Percentiles rank a stretch among this genome's conserved stretches.
These are phyloP conservation scores for Chaetomium fimeti DNA, from an alignment of 495 filamentous ascomycete genomes.

Conservation along the genomic window DNA sequence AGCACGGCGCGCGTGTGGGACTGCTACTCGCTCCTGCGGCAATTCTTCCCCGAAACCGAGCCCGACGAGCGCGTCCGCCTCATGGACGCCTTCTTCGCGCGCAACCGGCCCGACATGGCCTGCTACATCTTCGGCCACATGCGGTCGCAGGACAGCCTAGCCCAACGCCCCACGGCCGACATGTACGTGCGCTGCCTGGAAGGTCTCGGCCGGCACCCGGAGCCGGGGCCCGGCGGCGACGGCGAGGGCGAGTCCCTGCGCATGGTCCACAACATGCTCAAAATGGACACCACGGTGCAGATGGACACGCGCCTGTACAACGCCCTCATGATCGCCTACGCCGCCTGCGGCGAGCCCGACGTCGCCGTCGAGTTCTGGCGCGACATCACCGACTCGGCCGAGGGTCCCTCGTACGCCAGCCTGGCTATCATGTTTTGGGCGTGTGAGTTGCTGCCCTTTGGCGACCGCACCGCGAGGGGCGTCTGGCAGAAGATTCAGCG, in stretches of 20 bases:
- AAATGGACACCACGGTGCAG: conserved; percentile 78
- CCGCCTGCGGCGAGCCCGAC: conserved; percentile 59
- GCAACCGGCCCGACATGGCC: conserved; percentile 75
- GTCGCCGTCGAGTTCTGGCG: conserved; percentile 76
- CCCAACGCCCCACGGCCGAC: conserved; percentile 61
- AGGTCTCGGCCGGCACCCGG: conserved; percentile 65
- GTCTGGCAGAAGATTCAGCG: conserved; percentile 72
- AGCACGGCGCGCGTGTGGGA: conserved; percentile 71
- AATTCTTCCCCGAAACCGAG: conserved; percentile 74
- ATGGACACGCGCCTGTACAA: conserved; percentile 74
- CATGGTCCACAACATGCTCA: conserved; percentile 84
- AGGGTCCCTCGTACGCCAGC: conserved; percentile 78
- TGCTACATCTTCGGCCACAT: conserved; percentile 85
- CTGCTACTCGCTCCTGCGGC: conserved; percentile 70
- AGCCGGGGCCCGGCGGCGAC: conserved; percentile 34
- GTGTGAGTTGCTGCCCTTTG: conserved; percentile 64
- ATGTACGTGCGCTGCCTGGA: conserved; percentile 76
- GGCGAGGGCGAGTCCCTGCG: conserved; percentile 56
- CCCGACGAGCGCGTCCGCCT: conserved; percentile 61
- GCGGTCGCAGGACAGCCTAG: conserved; percentile 60
- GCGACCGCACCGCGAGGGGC: conserved; percentile 64
- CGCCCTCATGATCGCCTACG: conserved; percentile 81
- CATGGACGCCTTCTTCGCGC: conserved; percentile 81
- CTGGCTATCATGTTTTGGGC: conserved; percentile 74
- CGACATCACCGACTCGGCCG: conserved; percentile 69